Percentiles rank a stretch among this genome's conserved stretches.
phyloP scores from a whole-genome alignment of 1,284 basidiomycete species.

The Chalciporus sp. region DNA sequence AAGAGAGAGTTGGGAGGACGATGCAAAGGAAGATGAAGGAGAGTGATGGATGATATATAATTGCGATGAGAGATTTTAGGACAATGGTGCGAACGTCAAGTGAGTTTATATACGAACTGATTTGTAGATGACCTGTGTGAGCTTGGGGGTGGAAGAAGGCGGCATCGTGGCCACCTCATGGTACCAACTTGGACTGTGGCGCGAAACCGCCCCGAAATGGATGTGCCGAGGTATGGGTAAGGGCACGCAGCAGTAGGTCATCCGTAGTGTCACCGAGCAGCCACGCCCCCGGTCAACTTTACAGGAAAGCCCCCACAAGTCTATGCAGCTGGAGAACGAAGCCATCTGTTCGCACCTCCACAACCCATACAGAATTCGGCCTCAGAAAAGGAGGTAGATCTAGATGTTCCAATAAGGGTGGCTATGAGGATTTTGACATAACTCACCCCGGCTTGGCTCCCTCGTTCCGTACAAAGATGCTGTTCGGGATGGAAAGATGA shows the following conservation, averaged over 20 bases:
- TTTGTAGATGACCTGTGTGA: slow-evolving; percentile 28
- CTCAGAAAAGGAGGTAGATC: slow-evolving; percentile 29
- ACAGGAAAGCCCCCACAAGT: slow-evolving; percentile 22
- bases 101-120: slow-evolving; percentile 36
- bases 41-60: slow-evolving; percentile 14
- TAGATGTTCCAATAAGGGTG: slow-evolving; percentile 14
- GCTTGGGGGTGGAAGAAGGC: slow-evolving; percentile 31
- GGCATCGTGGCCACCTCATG: slow-evolving; percentile 39
- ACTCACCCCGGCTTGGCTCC: slow-evolving; percentile 20
- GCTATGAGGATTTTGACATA: slow-evolving; percentile 23
- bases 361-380: slow-evolving; percentile 22
- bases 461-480: slow-evolving; percentile 11
- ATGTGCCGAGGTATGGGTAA: slow-evolving; percentile 30
- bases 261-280: slow-evolving; percentile 18
- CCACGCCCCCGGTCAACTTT: slow-evolving; percentile 18
- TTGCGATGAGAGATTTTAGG: slow-evolving; percentile 15
- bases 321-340: slow-evolving; percentile 19
- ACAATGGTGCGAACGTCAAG: slow-evolving; percentile 10
- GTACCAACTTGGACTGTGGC: slow-evolving; percentile 35
- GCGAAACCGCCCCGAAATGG: slow-evolving; percentile 32
- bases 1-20: slow-evolving; percentile 7
- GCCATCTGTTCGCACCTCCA: slow-evolving; percentile 31
- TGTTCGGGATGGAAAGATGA: slow-evolving; percentile 7
- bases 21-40: slow-evolving; percentile 20
- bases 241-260: slow-evolving; percentile 26